Evolutionary conservation across 2,329 filamentous ascomycete genomes (phyloP).

Genomic region (Aphanocladium album): DNA sequence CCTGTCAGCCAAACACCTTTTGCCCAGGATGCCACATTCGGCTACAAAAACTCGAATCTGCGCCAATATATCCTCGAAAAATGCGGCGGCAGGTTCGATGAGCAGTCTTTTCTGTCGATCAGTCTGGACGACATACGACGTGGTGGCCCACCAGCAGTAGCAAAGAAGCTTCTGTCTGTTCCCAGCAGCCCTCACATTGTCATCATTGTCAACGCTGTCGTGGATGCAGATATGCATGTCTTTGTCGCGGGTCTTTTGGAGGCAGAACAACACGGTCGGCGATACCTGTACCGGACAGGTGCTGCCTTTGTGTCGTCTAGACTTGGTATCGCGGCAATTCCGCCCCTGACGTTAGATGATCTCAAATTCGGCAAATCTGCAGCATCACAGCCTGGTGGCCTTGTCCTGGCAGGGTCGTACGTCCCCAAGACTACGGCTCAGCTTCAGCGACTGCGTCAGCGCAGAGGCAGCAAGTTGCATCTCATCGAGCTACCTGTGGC

Average conservation of each 20-base stretch:
- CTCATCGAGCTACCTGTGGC: conserved; percentile 18
- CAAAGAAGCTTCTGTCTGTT: conserved; percentile 26
- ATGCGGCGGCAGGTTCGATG: conserved; percentile 27
- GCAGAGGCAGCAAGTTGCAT: conserved; percentile 14
- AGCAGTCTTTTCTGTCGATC: conserved; percentile 23
- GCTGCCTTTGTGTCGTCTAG: conserved; percentile 40
- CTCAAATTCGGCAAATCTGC: conserved; percentile 28
- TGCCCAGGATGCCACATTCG: conserved; percentile 52
- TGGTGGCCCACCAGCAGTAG: conserved; percentile 23
- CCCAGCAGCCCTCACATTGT: conserved; percentile 31
- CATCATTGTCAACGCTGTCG: conserved; percentile 49
- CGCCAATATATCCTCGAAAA: conserved; percentile 48
- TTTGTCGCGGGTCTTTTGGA: conserved; percentile 45
- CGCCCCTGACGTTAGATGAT: conserved; percentile 41
- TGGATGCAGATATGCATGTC: conserved; percentile 50
- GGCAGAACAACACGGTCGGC: conserved; percentile 25
- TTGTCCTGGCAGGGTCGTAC: conserved; percentile 50
- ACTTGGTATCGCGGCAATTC: conserved; percentile 44
- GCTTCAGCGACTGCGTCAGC: conserved; percentile 16
- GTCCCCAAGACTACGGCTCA: conserved; percentile 51
- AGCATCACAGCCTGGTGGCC: conserved; percentile 33
- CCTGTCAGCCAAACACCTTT: conserved; percentile 49
- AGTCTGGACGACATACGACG: conserved; percentile 27
- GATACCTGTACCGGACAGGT: conserved; percentile 34
- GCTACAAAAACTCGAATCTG: conserved; percentile 47